Evolutionary conservation across 164 flowering plant genomes (phyloP).

Genomic region (Cinnamomum micranthum): DNA sequence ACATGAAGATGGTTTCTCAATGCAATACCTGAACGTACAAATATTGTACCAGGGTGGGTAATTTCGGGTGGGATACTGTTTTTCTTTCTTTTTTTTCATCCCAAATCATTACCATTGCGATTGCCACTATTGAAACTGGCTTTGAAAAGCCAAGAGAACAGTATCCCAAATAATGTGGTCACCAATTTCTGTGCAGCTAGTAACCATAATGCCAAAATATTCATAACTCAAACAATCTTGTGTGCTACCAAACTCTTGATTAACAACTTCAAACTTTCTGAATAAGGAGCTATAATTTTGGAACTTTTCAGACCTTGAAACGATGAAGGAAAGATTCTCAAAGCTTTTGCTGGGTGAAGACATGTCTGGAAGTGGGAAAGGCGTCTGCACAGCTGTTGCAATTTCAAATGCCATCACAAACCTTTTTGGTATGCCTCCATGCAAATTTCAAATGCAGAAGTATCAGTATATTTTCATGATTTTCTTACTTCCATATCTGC

Average conservation of each 20-base stretch:
- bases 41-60: not conserved
- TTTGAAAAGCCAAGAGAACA: too few relatives aligned
- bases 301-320: slow-evolving; percentile 48
- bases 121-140: too few relatives aligned
- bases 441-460: not conserved
- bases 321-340: slow-evolving; percentile 90
- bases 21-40: too few relatives aligned
- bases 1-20: too few relatives aligned
- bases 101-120: too few relatives aligned
- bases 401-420: slow-evolving; percentile 96
- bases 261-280: not conserved
- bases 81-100: not conserved
- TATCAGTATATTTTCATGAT: not conserved
- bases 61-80: not conserved
- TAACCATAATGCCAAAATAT: not conserved
- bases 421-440: slow-evolving; percentile 61
- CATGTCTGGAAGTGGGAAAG: slow-evolving; percentile 98
- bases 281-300: not conserved
- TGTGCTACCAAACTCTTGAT: not conserved
- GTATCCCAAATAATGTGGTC: not conserved
- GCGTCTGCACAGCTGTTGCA: slow-evolving; percentile 86
- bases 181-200: not conserved
- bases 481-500: not conserved
- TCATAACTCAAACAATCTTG: not conserved
- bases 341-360: slow-evolving; percentile 95